Percentiles rank a stretch among this genome's conserved stretches.
Evolutionary conservation across 179 eudicot species (phyloP).

Genomic region (Beta macrorhiza): DNA sequence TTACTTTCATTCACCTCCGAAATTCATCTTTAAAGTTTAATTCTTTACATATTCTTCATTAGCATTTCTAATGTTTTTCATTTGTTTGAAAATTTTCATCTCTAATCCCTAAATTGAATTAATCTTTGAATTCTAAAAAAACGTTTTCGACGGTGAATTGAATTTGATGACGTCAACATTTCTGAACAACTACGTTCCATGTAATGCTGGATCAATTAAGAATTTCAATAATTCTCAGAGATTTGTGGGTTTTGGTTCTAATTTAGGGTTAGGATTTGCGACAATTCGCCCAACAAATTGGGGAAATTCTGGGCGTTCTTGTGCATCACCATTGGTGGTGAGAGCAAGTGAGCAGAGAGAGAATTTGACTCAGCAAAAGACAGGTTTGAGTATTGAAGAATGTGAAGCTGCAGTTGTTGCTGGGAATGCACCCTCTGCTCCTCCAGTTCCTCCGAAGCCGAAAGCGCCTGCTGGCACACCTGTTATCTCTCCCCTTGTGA

Average conservation of each 20-base stretch:
- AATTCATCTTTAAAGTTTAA: not conserved
- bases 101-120: not conserved
- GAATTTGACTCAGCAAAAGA: slow-evolving; percentile 34
- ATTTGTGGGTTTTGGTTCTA: slow-evolving; percentile 20
- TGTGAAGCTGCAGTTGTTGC: slow-evolving; percentile 94
- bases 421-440: slow-evolving; percentile 76
- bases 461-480: slow-evolving; percentile 76
- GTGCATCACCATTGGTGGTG: slow-evolving; percentile 29
- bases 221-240: slow-evolving; percentile 29
- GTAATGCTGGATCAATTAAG: slow-evolving; percentile 40
- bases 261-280: not conserved
- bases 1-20: not conserved
- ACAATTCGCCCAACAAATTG: slow-evolving; percentile 19
- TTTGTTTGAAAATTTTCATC: not conserved
- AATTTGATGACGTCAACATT: slow-evolving; percentile 36
- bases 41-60: not conserved
- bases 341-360: slow-evolving; percentile 45
- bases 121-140: not conserved
- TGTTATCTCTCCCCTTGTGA: slow-evolving; percentile 49
- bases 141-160: not conserved
- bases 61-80: not conserved
- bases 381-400: slow-evolving; percentile 57
- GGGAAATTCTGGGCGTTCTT: not conserved
- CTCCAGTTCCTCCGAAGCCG: slow-evolving; percentile 62
- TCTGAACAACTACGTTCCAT: slow-evolving; percentile 28